Percentiles rank a stretch among this genome's conserved stretches.
Conservation (phyloP, 306 rosid genomes). For the Prunus salicina region DNA sequence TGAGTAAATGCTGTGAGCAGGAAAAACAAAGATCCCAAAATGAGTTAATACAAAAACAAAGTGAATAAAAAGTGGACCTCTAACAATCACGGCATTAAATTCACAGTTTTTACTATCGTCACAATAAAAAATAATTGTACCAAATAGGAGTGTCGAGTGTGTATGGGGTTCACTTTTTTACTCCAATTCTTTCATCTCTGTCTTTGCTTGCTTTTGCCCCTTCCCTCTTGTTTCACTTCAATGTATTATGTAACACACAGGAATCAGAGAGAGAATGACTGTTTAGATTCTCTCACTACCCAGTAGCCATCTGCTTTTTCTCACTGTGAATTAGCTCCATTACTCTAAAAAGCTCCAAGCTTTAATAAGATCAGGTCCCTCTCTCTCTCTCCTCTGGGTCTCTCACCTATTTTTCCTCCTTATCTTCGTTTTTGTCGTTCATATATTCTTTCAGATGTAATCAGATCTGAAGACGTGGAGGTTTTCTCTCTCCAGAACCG, state of each 20-base stretch:
- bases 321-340: background rate
- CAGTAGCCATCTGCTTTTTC: background rate
- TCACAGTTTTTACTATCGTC: background rate
- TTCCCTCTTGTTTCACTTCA: background rate
- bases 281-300: background rate
- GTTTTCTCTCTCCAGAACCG: background rate
- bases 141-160: no score
- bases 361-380: background rate
- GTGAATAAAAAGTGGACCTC: conserved; percentile 1
- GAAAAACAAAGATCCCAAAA: conserved; percentile 22
- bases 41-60: background rate
- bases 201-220: background rate
- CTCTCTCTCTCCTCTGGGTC: no score
- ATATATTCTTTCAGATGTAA: background rate
- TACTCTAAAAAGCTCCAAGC: background rate
- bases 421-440: background rate
- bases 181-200: background rate
- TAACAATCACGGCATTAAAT: conserved; percentile 17
- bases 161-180: background rate
- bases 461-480: conserved; percentile 9
- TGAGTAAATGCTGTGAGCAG: conserved; percentile 25
- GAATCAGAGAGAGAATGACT: background rate
- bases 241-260: background rate
- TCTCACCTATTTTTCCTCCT: background rate
- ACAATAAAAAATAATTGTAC: background rate